phyloP scores from a whole-genome alignment of 495 filamentous ascomycete genomes.

The Thermothielavioides terrestris region DNA sequence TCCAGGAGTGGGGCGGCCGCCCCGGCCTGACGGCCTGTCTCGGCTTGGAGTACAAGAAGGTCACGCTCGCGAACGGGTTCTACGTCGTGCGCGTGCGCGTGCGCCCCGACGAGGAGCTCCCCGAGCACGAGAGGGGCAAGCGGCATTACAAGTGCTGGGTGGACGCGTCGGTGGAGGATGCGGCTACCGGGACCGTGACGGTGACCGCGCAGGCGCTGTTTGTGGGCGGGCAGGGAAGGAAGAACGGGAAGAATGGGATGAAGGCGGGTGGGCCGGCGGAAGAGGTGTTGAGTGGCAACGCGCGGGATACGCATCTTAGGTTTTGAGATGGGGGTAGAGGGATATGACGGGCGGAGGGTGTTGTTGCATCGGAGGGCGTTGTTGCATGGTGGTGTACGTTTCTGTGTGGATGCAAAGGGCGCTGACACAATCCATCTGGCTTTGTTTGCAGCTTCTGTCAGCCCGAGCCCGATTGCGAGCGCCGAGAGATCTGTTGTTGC shows the following conservation, averaged over 20 bases:
- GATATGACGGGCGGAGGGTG: too few species aligned
- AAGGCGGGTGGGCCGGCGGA: not conserved
- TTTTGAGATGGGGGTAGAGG: too few species aligned
- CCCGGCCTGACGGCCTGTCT: constrained; percentile 57
- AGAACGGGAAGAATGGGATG: not conserved
- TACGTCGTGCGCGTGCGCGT: constrained; percentile 54
- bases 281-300: not conserved
- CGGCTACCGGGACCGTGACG: constrained; percentile 36
- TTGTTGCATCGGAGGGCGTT: too few species aligned
- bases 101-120: constrained; percentile 21
- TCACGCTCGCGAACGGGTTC: constrained; percentile 49
- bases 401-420: too few species aligned
- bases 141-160: constrained; percentile 51
- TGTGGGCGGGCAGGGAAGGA: constrained; percentile 27
- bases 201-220: constrained; percentile 55
- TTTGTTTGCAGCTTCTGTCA: too few species aligned
- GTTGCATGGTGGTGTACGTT: too few species aligned
- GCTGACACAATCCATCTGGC: too few species aligned
- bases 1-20: constrained; percentile 32
- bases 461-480: too few species aligned
- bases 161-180: constrained; percentile 43
- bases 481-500: too few species aligned
- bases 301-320: not conserved
- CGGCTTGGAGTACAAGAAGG: constrained; percentile 52
- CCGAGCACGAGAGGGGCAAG: constrained; percentile 30